These are phyloP conservation scores for Pseudopithomyces chartarum DNA, from an alignment of 2,329 filamentous ascomycete genomes.

Conservation along the genomic window DNA sequence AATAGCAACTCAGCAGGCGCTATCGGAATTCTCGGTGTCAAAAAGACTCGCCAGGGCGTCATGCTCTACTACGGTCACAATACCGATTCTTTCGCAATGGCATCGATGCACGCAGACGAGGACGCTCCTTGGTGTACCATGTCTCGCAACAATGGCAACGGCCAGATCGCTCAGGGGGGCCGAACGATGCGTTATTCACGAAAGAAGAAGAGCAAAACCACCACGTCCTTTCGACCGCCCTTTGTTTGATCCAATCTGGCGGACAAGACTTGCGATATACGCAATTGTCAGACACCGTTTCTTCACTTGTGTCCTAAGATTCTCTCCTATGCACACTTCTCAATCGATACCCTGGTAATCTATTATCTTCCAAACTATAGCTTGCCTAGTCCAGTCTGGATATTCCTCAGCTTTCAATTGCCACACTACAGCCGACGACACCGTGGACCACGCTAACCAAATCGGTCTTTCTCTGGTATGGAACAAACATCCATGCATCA, in stretches of 20 bases:
- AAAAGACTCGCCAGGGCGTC: slow-evolving; percentile 76
- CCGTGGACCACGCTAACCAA: background rate
- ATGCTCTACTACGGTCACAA: slow-evolving; percentile 96
- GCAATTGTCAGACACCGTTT: background rate
- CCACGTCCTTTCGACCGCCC: background rate
- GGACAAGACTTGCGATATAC: background rate
- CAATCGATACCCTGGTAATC: background rate
- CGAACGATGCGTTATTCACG: slow-evolving; percentile 52
- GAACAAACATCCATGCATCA: slow-evolving; percentile 4
- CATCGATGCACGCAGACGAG: slow-evolving; percentile 85
- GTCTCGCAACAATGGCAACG: slow-evolving; percentile 70
- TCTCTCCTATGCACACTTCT: background rate
- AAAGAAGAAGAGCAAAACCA: slow-evolving; percentile 35
- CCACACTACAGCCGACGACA: background rate
- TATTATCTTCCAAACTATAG: background rate
- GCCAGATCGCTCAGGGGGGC: slow-evolving; percentile 59
- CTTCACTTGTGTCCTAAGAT: background rate
- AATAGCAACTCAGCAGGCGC: slow-evolving; percentile 82
- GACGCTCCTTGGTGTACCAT: slow-evolving; percentile 79
- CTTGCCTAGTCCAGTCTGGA: background rate
- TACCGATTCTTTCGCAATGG: slow-evolving; percentile 84
- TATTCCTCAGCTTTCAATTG: background rate
- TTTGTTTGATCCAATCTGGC: background rate
- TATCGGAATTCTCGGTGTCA: slow-evolving; percentile 88
- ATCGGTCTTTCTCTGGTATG: background rate